Evolutionary conservation across 2,329 filamentous ascomycete genomes (phyloP), one percentile per base, ranked within the genome.

Genomic region (Daldinia eschscholtzii): DNA sequence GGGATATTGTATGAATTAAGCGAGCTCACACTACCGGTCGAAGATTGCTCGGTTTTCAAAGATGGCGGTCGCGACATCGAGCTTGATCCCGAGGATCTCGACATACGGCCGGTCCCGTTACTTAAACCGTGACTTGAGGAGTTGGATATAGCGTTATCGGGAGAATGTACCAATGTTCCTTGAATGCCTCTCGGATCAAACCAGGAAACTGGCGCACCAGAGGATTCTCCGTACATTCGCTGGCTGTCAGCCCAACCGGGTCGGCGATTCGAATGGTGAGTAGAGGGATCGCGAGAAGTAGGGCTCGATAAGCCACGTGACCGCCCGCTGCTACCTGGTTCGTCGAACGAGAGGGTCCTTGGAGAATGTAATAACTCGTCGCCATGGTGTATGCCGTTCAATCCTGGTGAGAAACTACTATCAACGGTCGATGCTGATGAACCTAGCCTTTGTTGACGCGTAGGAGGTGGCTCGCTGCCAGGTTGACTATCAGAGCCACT

Each of bases 321-420:
- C 57, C 75, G 70, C 7, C 68, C 64, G 15, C 26, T 59, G 15
- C 33, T 57, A 46, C 18, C 57, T 12, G 26, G 48, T 23, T 77
- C 69, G 6, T 85, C 84, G 28, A 82, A 79, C 2, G 79, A 77
- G 2, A 75, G 62, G 3, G 76, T 72, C 39, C 76, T 79, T 1
- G 86, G 85, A 4, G 86, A 87, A 15, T 80, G 77, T 15, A 82
- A 69, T 0, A 77, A 61, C 0, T 86, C 85, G 18, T 87, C 84
- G 0, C 80, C 70, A 2, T 81, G 80, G 13, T 39, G 79, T 77
- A 9, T 78, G 66, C 3, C 80, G 75, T 10, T 79, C 2, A 81
- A 74, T 3, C 78, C 78, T 2, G 81, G 78, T 0, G 84, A 82
- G 46, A 81, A 81, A 30, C 81, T 83, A 0, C 83, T 83, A 46